Base-by-base conservation (phyloP, 768 basidiomycete genomes). In the Tulasnella sp. region DNA sequence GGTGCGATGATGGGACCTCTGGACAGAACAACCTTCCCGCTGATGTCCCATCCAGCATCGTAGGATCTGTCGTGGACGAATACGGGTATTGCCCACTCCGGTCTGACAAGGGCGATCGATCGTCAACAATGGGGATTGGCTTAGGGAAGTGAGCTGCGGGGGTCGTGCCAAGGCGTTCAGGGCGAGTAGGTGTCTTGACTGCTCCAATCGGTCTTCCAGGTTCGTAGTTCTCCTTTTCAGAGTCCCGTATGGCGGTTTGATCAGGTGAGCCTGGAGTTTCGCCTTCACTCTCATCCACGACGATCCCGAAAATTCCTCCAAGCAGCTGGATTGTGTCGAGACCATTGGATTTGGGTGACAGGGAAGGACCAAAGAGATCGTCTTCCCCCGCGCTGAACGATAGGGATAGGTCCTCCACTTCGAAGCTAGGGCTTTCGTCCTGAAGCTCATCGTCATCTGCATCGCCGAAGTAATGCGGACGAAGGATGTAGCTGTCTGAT, bases 401-500 rank as follows among this genome's bases (percentile, higher is more conserved):
- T 1, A 74, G 20, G 24, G 73, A 74, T n/a, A 31, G 73, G 7
- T 74, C 73, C 73, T 74, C 73, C 40, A 46, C 73, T 46, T 74
- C 73, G 73, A 74, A 74, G n/a, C 73, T 74, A 1, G 73, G 73
- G 14, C 42, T 34, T 46, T 37, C 40, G 73, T 37, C 37, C 73
- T 46, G 31, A 3, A 28, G 31, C 24, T 14, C n/a, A 9, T 12
- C n/a, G 24, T 12, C 60, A 34, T 40, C 31, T 11, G 40, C 24
- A 37, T 74, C 37, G 6, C n/a, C 5, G 37, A 2, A 46, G 31
- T 41, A 20, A 74, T 24, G n/a, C 24, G 6, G 73, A n/a, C 7
- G 40, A 11, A 31, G 73, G n/a, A 40, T 12, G 37, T 31, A 31
- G 73, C 28, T 40, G n/a, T 40, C 37, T 18, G 40, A 40, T 28